A percentile compares a stretch with the other conserved stretches of the same genome.
Conservation (phyloP, 805 yeast genomes). For the Candida coquimbonensis region DNA sequence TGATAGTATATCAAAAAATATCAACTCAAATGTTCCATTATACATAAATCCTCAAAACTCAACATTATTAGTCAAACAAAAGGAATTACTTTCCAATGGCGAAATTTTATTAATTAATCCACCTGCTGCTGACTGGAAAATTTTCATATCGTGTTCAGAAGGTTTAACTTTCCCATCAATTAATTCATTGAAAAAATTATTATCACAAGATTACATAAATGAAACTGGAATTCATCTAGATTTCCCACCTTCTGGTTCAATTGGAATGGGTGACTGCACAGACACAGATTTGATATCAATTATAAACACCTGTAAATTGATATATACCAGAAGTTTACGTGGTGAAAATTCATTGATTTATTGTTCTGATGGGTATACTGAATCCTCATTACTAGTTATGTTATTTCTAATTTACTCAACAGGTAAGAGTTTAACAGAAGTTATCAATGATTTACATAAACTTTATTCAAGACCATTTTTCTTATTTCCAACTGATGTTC, state of each 20-base stretch:
- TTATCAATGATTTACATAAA: conserved; percentile 55
- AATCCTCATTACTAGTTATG: conserved; percentile 68
- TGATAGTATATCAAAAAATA: conserved; percentile 1
- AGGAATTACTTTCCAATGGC: conserved; percentile 21
- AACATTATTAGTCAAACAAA: conserved; percentile 33
- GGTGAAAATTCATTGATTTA: conserved; percentile 44
- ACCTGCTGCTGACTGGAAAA: conserved; percentile 48
- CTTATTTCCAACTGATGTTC: conserved; percentile 70
- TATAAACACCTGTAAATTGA: conserved; percentile 60
- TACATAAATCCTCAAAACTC: conserved; percentile 49
- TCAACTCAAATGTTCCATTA: conserved; percentile 23
- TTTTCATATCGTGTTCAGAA: conserved; percentile 53
- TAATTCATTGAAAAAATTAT: conserved; percentile 26
- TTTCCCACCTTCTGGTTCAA: conserved; percentile 82
- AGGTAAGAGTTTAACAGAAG: conserved; percentile 54
- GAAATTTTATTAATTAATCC: conserved; percentile 32
- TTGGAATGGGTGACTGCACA: conserved; percentile 66
- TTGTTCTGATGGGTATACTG: conserved; percentile 91
- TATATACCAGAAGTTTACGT: conserved; percentile 36
- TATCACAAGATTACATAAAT: conserved; percentile 10
- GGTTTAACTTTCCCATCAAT: conserved; percentile 48
- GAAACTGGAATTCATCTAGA: conserved; percentile 31
- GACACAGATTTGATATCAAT: conserved; percentile 57
- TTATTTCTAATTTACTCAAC: conserved; percentile 67
- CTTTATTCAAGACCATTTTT: conserved; percentile 74